Conservation (phyloP, 768 basidiomycete genomes). For the Clavaria fumosa region DNA sequence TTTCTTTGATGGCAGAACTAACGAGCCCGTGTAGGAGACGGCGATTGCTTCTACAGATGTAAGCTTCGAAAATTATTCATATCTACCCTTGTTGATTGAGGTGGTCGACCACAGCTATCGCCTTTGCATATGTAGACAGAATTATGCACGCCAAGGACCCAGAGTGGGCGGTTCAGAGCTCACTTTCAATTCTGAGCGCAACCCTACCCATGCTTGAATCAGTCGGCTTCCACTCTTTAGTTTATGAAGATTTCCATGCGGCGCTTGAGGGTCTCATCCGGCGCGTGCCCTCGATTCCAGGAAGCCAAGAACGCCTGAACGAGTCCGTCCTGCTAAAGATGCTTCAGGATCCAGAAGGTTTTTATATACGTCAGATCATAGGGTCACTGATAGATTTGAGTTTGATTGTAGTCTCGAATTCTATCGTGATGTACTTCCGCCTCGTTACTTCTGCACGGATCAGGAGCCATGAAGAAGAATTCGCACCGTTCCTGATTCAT, state of each 20-base stretch:
- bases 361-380: constrained; percentile 6
- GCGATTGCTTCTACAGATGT: constrained; percentile 91
- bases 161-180: constrained; percentile 30
- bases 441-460: constrained; percentile 76
- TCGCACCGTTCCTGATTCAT: constrained; percentile 59
- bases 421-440: constrained; percentile 67
- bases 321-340: constrained; percentile 25
- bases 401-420: constrained; percentile 50
- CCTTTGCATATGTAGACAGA: constrained; percentile 67
- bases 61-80: constrained; percentile 4
- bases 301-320: too few species aligned
- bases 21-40: constrained; percentile 41
- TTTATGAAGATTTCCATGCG: constrained; percentile 66
- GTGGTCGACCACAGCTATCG: constrained; percentile 46
- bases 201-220: constrained; percentile 35
- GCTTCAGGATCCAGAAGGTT: constrained; percentile 42
- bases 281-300: constrained; percentile 25
- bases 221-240: constrained; percentile 48
- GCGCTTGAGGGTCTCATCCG: constrained; percentile 38
- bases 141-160: constrained; percentile 35
- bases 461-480: constrained; percentile 42
- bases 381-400: too few species aligned
- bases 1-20: not conserved
- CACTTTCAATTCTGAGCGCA: constrained; percentile 35
- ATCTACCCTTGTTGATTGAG: constrained; percentile 9